Percentiles rank a stretch among this genome's conserved stretches.
Evolutionary conservation across 305 asterid genomes (phyloP).

Genomic region (Fraxinus velutina): DNA sequence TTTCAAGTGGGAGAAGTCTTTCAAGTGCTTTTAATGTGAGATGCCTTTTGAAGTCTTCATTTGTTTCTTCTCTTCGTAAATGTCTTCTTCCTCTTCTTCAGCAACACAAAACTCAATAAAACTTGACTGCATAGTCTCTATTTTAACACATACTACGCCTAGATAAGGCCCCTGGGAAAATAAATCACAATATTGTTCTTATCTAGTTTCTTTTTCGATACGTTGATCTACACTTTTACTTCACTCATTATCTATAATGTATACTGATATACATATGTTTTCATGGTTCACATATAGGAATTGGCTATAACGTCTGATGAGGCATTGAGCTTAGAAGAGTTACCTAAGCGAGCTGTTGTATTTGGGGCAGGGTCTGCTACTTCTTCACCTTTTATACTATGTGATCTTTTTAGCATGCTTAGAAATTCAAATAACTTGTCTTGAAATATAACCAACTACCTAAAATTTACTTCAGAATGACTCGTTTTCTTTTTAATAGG

Average conservation of each 20-base stretch:
- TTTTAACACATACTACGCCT: background rate
- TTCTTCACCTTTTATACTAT: conserved; percentile 17
- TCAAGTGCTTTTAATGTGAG: background rate
- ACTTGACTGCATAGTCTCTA: background rate
- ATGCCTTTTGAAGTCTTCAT: background rate
- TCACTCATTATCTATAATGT: conserved; percentile 3
- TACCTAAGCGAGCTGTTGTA: conserved; percentile 79
- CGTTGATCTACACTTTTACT: background rate
- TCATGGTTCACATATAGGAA: conserved; percentile 46
- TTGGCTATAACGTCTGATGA: conserved; percentile 94
- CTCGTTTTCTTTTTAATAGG: conserved; percentile 31
- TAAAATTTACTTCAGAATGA: background rate
- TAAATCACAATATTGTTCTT: background rate
- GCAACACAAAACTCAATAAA: background rate
- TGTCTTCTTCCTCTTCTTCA: background rate
- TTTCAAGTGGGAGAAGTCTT: background rate
- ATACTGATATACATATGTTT: background rate
- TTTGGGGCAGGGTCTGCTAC: conserved; percentile 84
- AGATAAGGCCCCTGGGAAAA: background rate
- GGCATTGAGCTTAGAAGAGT: conserved; percentile 96
- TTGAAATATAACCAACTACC: background rate
- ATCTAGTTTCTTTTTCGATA: background rate
- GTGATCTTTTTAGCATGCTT: conserved; percentile 17
- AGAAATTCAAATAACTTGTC: conserved; percentile 10
- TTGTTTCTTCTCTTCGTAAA: background rate